Evolutionary conservation across 176 grass and related monocot species (phyloP).

Genomic region (Olyra latifolia): DNA sequence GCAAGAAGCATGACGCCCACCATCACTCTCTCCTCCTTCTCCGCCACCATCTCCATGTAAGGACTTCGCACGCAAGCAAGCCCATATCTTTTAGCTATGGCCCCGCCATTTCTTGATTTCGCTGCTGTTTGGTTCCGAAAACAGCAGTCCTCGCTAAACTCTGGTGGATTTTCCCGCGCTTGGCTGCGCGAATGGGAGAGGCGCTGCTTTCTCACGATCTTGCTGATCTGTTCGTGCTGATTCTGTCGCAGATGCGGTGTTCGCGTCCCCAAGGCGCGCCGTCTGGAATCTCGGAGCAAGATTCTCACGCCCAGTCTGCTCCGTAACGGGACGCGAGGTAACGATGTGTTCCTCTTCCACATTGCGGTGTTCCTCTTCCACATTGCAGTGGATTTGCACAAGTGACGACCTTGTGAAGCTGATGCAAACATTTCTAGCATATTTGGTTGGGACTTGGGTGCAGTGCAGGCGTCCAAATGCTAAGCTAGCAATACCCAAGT

Average conservation of each 20-base stretch:
- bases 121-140: background rate
- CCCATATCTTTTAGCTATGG: background rate
- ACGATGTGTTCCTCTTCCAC: background rate
- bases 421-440: background rate
- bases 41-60: conserved; percentile 29
- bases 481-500: background rate
- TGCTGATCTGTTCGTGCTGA: background rate
- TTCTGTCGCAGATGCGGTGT: conserved; percentile 31
- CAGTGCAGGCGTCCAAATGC: background rate
- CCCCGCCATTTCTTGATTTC: background rate
- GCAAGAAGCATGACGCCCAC: conserved; percentile 14
- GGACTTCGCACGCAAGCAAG: background rate
- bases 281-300: background rate
- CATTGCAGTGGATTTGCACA: background rate
- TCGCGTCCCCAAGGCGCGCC: conserved; percentile 1
- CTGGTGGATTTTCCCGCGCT: background rate
- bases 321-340: conserved; percentile 26
- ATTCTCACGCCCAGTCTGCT: conserved; percentile 4
- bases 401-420: background rate
- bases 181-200: too few relatives aligned
- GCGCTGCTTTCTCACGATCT: background rate
- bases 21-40: background rate
- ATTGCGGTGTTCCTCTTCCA: background rate
- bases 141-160: background rate
- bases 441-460: background rate